A percentile compares a stretch with the other conserved stretches of the same genome.
phyloP scores from a whole-genome alignment of 108 stramenopile genomes.

The Cyclostephanos invisitatus region DNA sequence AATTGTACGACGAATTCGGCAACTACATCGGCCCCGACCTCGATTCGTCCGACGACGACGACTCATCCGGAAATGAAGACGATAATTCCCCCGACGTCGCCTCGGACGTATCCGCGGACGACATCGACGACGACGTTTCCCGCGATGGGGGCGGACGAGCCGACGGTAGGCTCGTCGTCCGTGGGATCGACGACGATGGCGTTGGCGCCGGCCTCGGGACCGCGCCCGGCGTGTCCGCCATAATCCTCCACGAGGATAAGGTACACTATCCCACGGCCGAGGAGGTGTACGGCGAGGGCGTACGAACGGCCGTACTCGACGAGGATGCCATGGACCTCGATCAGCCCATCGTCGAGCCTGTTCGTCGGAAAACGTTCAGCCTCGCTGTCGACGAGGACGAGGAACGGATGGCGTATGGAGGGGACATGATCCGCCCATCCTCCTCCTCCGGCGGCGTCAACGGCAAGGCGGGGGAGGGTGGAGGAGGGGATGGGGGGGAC shows the following conservation, averaged over 20 bases:
- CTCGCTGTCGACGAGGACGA: slow-evolving; percentile 45
- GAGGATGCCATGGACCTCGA: slow-evolving; percentile 98
- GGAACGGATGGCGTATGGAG: slow-evolving; percentile 39
- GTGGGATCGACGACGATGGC: slow-evolving; percentile 20
- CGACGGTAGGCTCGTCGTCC: slow-evolving; percentile 39
- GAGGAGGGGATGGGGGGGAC: slow-evolving; percentile 30
- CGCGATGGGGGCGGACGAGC: slow-evolving; percentile 47
- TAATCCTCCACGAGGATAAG: slow-evolving; percentile 99
- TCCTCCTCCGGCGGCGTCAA: neutral
- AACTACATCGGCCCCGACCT: slow-evolving; percentile 99
- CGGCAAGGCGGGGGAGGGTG: slow-evolving; percentile 1
- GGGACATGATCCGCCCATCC: slow-evolving; percentile 28
- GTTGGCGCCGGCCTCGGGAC: slow-evolving; percentile 1
- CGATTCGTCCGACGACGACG: slow-evolving; percentile 71
- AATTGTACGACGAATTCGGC: slow-evolving; percentile 99
- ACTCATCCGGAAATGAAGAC: slow-evolving; percentile 41
- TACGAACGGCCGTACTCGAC: slow-evolving; percentile 94
- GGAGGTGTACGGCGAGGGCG: slow-evolving; percentile 92
- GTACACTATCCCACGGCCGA: slow-evolving; percentile 97
- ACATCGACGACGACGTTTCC: slow-evolving; percentile 39
- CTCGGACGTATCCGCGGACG: slow-evolving; percentile 62
- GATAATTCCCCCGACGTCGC: slow-evolving; percentile 58
- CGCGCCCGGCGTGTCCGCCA: slow-evolving; percentile 72
- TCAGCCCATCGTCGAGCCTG: slow-evolving; percentile 95
- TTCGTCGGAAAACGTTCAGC: slow-evolving; percentile 72